Conservation (phyloP, 2,329 filamentous ascomycete species). For the Pseudogymnoascus sp. region DNA sequence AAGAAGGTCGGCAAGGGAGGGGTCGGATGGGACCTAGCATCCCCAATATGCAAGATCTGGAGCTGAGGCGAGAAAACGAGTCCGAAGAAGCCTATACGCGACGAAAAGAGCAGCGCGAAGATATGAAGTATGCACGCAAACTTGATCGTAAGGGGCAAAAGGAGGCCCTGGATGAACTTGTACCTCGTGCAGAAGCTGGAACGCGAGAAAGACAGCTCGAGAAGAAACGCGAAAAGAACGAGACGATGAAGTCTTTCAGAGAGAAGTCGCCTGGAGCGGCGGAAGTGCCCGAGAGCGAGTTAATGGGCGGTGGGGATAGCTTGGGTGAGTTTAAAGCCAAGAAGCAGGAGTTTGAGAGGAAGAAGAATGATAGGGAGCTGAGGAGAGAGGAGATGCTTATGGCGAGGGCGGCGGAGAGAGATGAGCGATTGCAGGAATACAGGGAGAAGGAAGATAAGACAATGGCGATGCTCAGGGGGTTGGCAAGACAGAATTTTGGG, state of each 20-base stretch:
- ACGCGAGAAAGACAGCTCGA: constrained; percentile 79
- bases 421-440: constrained; percentile 65
- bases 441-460: constrained; percentile 75
- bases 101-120: constrained; percentile 33
- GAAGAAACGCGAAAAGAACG: constrained; percentile 69
- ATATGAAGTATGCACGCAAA: constrained; percentile 56
- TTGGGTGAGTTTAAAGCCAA: constrained; percentile 63
- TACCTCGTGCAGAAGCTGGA: constrained; percentile 75
- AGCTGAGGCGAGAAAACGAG: constrained; percentile 46
- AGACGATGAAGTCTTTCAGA: constrained; percentile 67
- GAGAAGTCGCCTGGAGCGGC: constrained; percentile 58
- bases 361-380: constrained; percentile 79
- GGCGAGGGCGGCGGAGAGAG: constrained; percentile 70
- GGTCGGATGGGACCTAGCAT: constrained; percentile 50
- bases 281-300: constrained; percentile 64
- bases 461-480: constrained; percentile 70
- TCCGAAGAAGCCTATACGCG: constrained; percentile 44
- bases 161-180: constrained; percentile 71
- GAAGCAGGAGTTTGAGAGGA: constrained; percentile 59
- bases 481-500: constrained; percentile 77
- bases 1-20: constrained; percentile 25
- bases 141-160: constrained; percentile 61
- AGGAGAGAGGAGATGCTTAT: constrained; percentile 73
- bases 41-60: constrained; percentile 68
- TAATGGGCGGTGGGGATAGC: constrained; percentile 67